Base-by-base conservation (phyloP, 305 asterid genomes). In the Vinca major region DNA sequence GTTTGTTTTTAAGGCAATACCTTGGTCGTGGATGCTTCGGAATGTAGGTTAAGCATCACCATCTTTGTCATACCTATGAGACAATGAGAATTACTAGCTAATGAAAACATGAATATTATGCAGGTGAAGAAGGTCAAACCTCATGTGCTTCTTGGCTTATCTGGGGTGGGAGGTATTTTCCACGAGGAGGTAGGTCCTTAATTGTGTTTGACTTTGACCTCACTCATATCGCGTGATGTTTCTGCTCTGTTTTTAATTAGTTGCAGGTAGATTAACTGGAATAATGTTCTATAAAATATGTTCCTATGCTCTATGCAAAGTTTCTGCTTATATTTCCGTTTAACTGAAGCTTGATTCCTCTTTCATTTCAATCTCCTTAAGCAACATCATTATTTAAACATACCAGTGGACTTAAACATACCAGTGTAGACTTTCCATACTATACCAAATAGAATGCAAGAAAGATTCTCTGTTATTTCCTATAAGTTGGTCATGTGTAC, bases 101-200 rank as follows among this genome's bases (percentile, higher is more conserved):
- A 49, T 20, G 48, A 61, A 37, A 44, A 51, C n/a, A 48, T 56
- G 75, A 49, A 37, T 50, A 50, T 66, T 77, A 52, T 88, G 84
- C 95, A 94, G 99, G 91, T 94, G 67, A 86, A 88, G 79, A 88
- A 86, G 79, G 98, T 91, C 68, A 94, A 88, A 81, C 99, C 99
- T 49, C 97, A 91, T 62, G 96, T 91, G 83, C 96, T 94, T 80
- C 96, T 94, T 78, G 99, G 99, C 74, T 84, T 94, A 79, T 94
- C 99, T 52, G 99, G 97, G 82, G 98, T 89, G 71, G 99, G 99
- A 26, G 96, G 97, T 45, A 74, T 94, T 73, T 94, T 94, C 75
- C 80, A 67, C 77, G 96, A 91, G 78, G 96, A 91, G 98, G 99
- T 94, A 76, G 60, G 70, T 77, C 64, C 0, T 50, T 72, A 47